Percentiles rank a stretch among this genome's conserved stretches.
Evolutionary conservation across 768 basidiomycete species (phyloP).

Genomic region (Trametes meyenii): DNA sequence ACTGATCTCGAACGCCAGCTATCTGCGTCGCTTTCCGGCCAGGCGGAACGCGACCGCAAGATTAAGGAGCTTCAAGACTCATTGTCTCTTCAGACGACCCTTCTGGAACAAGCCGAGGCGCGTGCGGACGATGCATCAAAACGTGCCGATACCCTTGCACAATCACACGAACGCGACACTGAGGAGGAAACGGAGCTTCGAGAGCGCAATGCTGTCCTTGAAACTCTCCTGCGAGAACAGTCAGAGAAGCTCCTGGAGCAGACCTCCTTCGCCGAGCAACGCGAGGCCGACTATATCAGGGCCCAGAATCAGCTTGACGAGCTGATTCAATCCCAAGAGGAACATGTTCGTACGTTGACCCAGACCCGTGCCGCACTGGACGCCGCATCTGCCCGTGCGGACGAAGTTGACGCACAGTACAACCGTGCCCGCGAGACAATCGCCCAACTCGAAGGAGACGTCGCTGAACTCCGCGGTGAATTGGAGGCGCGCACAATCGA

Average conservation of each 20-base stretch:
- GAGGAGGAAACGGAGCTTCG: constrained; percentile 75
- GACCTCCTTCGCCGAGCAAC: constrained; percentile 73
- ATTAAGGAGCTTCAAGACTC: constrained; percentile 73
- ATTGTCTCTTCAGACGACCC: constrained; percentile 72
- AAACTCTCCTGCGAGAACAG: constrained; percentile 73
- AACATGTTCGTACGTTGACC: constrained; percentile 86
- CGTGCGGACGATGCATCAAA: constrained; percentile 73
- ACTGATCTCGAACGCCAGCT: constrained; percentile 75
- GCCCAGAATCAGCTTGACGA: constrained; percentile 73
- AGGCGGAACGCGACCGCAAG: constrained; percentile 67
- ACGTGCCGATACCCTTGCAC: constrained; percentile 76
- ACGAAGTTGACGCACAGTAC: constrained; percentile 78
- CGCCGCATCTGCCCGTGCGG: constrained; percentile 73
- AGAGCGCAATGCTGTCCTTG: constrained; percentile 58
- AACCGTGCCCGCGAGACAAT: constrained; percentile 72
- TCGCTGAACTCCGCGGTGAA: constrained; percentile 80
- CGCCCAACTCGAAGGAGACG: constrained; percentile 69
- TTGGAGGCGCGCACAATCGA: constrained; percentile 76
- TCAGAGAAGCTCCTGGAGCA: constrained; percentile 73
- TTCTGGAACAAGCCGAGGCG: constrained; percentile 79
- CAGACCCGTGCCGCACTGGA: constrained; percentile 80
- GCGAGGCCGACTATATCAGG: constrained; percentile 74
- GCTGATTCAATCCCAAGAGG: constrained; percentile 68
- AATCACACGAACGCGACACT: constrained; percentile 60
- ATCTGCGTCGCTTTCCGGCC: constrained; percentile 60